Conservation (phyloP, 1,139 yeast genomes). For the Blastobotrys malaysiensis region DNA sequence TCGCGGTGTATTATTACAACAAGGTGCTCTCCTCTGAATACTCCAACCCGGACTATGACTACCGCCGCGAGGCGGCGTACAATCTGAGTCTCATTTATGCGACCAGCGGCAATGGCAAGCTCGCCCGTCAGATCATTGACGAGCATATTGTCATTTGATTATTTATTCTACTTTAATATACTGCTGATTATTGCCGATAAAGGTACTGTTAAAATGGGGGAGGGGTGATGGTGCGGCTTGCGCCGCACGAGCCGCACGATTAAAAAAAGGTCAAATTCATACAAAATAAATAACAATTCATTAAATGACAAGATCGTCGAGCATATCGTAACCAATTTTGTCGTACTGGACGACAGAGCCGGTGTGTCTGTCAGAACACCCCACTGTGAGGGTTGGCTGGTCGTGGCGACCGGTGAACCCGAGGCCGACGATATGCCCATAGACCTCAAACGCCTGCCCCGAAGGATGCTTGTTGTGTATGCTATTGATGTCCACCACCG, state of each 20-base stretch:
- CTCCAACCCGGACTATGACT: constrained; percentile 43
- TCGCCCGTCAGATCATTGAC: constrained; percentile 61
- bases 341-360: constrained; percentile 54
- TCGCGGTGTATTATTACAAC: constrained; percentile 70
- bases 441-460: constrained; percentile 48
- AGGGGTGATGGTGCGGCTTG: neutral
- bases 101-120: constrained; percentile 61
- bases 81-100: constrained; percentile 72
- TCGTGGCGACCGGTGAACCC: constrained; percentile 44
- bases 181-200: neutral
- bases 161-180: neutral
- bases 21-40: constrained; percentile 48
- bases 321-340: constrained; percentile 32
- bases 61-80: constrained; percentile 78
- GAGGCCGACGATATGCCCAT: constrained; percentile 57
- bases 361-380: constrained; percentile 50
- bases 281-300: neutral
- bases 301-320: neutral
- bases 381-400: constrained; percentile 41
- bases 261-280: too few species aligned
- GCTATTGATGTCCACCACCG: constrained; percentile 37
- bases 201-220: neutral
- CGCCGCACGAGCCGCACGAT: neutral
- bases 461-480: constrained; percentile 12
- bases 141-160: constrained; percentile 44